phyloP scores from a whole-genome alignment of 2,329 filamentous ascomycete genomes.

The Aureobasidium musti region DNA sequence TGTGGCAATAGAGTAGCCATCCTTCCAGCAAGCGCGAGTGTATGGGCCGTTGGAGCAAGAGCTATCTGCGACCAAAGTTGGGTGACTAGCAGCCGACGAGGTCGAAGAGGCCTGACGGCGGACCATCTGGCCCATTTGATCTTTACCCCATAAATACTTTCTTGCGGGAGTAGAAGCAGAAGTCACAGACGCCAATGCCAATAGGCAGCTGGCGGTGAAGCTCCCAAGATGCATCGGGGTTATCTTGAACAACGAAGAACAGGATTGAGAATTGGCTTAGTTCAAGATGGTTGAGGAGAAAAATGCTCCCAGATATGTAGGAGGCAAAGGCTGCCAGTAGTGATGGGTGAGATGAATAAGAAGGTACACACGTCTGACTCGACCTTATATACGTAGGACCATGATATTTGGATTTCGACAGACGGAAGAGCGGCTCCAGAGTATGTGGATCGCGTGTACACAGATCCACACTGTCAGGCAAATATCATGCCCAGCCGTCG shows the following conservation, averaged over 20 bases:
- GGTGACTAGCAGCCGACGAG: not conserved
- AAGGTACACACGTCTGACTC: not conserved
- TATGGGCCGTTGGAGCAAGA: constrained; percentile 46
- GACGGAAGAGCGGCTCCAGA: constrained; percentile 13
- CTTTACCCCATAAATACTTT: constrained; percentile 30
- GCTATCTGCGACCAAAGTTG: constrained; percentile 33
- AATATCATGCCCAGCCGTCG: not conserved
- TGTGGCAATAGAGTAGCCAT: constrained; percentile 48
- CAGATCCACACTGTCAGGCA: constrained; percentile 6
- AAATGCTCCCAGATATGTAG: not conserved
- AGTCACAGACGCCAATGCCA: constrained; percentile 28
- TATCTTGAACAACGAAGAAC: not conserved
- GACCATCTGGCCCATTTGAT: constrained; percentile 30
- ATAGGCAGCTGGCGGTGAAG: constrained; percentile 23
- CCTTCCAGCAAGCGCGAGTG: constrained; percentile 48
- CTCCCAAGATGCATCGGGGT: constrained; percentile 23
- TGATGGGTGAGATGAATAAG: not conserved
- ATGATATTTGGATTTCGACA: not conserved
- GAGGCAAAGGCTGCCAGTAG: not conserved
- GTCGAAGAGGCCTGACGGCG: constrained; percentile 8
- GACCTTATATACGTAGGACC: not conserved
- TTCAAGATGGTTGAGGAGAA: not conserved
- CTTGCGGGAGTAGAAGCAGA: constrained; percentile 7
- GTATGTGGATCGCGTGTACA: not conserved
- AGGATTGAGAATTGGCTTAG: not conserved